Conservation (phyloP, 495 filamentous ascomycete species). For the Talaromyces adpressus region DNA sequence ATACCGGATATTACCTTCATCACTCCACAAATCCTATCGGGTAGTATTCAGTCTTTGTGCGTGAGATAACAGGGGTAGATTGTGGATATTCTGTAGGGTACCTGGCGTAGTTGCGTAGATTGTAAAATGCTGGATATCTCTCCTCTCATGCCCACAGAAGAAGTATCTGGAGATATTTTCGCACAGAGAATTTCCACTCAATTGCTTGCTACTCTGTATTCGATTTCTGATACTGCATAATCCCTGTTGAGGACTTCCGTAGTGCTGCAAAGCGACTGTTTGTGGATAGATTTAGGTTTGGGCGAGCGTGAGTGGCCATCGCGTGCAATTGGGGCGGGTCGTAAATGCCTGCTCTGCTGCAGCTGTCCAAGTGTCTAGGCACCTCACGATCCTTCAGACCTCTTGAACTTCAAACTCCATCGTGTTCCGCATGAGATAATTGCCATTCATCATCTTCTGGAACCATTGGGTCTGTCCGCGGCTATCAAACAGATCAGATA, state of each 20-base stretch:
- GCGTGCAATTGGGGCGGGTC: background rate
- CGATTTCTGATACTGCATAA: background rate
- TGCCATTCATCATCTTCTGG: background rate
- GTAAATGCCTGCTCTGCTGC: background rate
- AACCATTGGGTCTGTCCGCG: background rate
- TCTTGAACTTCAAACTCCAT: background rate
- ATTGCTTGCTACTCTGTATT: background rate
- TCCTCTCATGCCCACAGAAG: background rate
- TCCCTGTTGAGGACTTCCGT: background rate
- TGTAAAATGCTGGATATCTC: background rate
- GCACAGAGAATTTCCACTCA: background rate
- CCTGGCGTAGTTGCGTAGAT: background rate
- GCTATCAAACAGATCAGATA: background rate
- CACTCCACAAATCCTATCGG: background rate
- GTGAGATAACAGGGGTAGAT: background rate
- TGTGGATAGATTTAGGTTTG: background rate
- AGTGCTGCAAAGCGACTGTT: background rate
- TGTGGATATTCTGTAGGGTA: background rate
- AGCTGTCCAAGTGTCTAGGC: background rate
- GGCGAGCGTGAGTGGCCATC: background rate
- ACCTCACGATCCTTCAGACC: background rate
- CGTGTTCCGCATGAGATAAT: background rate
- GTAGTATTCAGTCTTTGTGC: background rate
- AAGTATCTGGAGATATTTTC: background rate
- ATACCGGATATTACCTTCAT: background rate